A percentile compares a stretch with the other conserved stretches of the same genome.
phyloP scores from a whole-genome alignment of 192 early-diverging fungal genomes.

The Dissophora globulifera region DNA sequence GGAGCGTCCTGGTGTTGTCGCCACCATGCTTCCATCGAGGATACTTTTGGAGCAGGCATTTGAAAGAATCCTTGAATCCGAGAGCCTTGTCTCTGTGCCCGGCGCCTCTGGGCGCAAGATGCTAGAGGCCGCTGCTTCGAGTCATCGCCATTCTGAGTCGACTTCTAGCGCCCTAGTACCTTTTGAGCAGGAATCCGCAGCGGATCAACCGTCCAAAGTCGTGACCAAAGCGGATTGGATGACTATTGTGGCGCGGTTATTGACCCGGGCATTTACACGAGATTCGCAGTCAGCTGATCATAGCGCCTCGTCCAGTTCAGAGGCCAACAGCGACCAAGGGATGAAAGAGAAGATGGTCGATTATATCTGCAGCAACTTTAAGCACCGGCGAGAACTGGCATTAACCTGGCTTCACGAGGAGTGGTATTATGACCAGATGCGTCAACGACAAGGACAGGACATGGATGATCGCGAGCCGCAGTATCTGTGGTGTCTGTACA shows the following conservation, averaged over 20 bases:
- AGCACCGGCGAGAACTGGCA: conserved; percentile 74
- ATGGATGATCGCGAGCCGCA: conserved; percentile 46
- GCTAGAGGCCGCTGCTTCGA: conserved; percentile 32
- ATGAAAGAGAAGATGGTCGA: conserved; percentile 59
- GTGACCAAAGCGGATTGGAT: conserved; percentile 56
- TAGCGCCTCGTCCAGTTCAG: not conserved
- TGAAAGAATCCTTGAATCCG: conserved; percentile 38
- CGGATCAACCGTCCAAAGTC: conserved; percentile 23
- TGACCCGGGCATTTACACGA: conserved; percentile 50
- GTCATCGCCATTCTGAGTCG: not conserved
- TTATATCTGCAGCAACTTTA: conserved; percentile 71
- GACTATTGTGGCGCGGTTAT: conserved; percentile 46
- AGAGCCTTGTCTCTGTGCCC: conserved; percentile 35
- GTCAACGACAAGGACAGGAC: conserved; percentile 23
- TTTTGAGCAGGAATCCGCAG: not conserved
- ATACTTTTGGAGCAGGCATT: conserved; percentile 36
- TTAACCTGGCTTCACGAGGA: conserved; percentile 83
- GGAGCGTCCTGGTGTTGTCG: conserved; percentile 7
- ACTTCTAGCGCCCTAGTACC: conserved; percentile 5
- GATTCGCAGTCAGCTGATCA: conserved; percentile 24
- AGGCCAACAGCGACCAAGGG: conserved; percentile 6
- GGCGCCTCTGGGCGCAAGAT: conserved; percentile 37
- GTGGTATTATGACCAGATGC: conserved; percentile 56
- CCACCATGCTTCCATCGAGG: not conserved
- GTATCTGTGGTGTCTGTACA: conserved; percentile 45